Conservation (phyloP, 768 basidiomycete genomes). For the Collybia nuda region DNA sequence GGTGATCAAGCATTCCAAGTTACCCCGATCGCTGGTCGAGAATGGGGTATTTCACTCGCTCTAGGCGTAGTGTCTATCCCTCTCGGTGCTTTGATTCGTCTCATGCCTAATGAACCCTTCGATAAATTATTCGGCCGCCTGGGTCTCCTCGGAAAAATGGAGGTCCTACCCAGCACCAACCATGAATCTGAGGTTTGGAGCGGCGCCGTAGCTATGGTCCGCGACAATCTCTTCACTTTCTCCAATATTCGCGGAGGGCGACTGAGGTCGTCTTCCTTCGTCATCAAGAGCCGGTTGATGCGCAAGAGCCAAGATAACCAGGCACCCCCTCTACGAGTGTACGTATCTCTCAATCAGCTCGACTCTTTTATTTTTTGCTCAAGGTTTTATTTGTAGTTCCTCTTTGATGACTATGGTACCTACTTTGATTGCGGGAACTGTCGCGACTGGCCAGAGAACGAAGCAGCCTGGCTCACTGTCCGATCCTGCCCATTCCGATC, state of each 20-base stretch:
- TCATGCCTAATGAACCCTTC: constrained; percentile 79
- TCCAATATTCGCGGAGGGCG: constrained; percentile 86
- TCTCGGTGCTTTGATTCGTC: constrained; percentile 77
- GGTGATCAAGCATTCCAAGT: constrained; percentile 94
- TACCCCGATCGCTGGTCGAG: constrained; percentile 69
- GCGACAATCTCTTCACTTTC: constrained; percentile 86
- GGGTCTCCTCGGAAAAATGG: constrained; percentile 61
- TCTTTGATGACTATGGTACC: constrained; percentile 52
- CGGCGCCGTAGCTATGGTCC: constrained; percentile 76
- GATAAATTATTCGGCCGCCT: constrained; percentile 50
- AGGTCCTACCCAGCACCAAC: constrained; percentile 62
- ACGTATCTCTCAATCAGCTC: constrained; percentile 9
- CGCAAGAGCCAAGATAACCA: constrained; percentile 47
- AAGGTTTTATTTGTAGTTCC: constrained; percentile 18
- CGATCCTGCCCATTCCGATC: constrained; percentile 75
- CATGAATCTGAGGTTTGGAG: constrained; percentile 71
- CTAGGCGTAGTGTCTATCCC: constrained; percentile 88
- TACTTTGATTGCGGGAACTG: constrained; percentile 39
- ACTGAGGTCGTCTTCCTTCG: constrained; percentile 80
- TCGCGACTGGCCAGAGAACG: constrained; percentile 72
- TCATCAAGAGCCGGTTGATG: constrained; percentile 75
- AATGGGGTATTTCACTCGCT: constrained; percentile 93
- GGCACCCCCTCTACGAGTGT: constrained; percentile 50
- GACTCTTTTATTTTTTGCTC: constrained; percentile 3
- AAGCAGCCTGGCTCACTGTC: constrained; percentile 58